Evolutionary conservation across 129 eudicot species (phyloP).

Genomic region (Erigeron canadensis): DNA sequence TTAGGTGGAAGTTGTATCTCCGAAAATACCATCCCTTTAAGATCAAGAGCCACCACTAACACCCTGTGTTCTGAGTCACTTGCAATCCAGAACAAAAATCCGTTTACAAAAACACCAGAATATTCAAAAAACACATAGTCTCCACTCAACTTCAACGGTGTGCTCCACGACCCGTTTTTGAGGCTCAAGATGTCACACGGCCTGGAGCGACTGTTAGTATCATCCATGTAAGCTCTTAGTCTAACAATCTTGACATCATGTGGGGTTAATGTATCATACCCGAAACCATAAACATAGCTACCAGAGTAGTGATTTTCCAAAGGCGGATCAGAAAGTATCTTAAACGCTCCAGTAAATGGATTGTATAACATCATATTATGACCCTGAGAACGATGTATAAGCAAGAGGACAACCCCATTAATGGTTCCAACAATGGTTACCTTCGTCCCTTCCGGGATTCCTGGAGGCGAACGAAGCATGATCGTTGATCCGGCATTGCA

Average conservation of each 20-base stretch:
- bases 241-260: conserved; percentile 20
- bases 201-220: background rate
- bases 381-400: background rate
- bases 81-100: conserved; percentile 3
- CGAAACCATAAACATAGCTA: background rate
- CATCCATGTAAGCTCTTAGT: background rate
- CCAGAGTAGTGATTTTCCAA: background rate
- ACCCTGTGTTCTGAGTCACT: background rate
- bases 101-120: background rate
- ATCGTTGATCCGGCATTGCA: background rate
- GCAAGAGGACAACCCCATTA: conserved; percentile 14
- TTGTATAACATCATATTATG: background rate
- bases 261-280: background rate
- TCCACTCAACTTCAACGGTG: background rate
- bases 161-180: background rate
- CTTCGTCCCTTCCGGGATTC: background rate
- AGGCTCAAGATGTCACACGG: conserved; percentile 4
- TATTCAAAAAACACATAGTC: background rate
- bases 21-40: conserved; percentile 20
- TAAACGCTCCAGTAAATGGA: background rate
- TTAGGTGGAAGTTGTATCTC: background rate
- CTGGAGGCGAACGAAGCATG: background rate
- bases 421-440: background rate
- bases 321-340: conserved; percentile 4
- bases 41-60: background rate